Evolutionary conservation across 371 early-diverging fungal species (phyloP), one percentile per base, ranked within the genome.

Genomic region (Mortierella sp.): DNA sequence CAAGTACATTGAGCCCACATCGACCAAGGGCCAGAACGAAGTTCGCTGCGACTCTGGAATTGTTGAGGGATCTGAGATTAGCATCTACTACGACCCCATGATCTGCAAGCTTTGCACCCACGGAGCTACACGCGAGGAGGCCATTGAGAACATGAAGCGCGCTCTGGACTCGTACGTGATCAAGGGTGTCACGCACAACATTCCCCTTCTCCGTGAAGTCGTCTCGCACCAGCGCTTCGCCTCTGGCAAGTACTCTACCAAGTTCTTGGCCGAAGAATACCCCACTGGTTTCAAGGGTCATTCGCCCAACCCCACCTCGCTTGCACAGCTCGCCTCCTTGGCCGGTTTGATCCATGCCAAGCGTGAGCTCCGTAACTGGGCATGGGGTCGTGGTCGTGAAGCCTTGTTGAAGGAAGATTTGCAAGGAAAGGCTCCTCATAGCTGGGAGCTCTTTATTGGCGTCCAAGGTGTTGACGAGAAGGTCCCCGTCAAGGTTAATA

Each of bases 151-250:
- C 31, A 95, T 97, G 96, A 78, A 89, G 50, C 79, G 85, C 28
- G 96, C 96, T 10, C 83, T 98, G 56, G 96, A 96, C 81, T 84
- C 80, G 16, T 96, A 96, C 72, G 93, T 96, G 30, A 96, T 98
- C 79, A 90, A 91, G 64, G 95, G 93, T 54, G 96, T 98, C 6
- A 96, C 96, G 2, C 97, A 96, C 85, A 98, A 98, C 78, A 91
- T 98, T 34, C 96, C 98, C 8, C 83, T 98, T 7, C 74, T 98
- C 61, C 90, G 95, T 46, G 95, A 94, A 61, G 95, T 98, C 21
- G 82, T 95, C 61, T 78, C 87, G 31, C 93, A 93, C 78, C 84
- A 90, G 13, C 85, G 91, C 39, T 98, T 96, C 79, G 81, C 63
- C 27, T 58, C 82, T 4, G 97, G 98, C 47, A 87, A 86, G 67